phyloP scores from a whole-genome alignment of 805 yeast genomes.

The Kluyveromyces siamensis region DNA sequence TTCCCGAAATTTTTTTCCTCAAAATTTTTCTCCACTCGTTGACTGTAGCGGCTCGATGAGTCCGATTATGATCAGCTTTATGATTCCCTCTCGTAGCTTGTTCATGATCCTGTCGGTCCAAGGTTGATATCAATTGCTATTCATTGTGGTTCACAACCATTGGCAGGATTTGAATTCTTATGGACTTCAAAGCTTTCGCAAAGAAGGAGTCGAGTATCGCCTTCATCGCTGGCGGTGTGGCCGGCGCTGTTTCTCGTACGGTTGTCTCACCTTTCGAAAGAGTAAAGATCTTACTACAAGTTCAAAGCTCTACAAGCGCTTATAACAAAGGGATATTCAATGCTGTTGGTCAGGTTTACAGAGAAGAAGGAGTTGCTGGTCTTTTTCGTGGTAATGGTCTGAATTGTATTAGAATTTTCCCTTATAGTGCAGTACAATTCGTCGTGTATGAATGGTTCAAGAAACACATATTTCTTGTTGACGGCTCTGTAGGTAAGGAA shows the following conservation, averaged over 20 bases:
- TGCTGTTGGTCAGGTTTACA: constrained; percentile 70
- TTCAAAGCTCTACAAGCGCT: constrained; percentile 46
- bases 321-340: constrained; percentile 63
- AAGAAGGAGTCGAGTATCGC: constrained; percentile 26
- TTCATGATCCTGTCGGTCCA: too few relatives aligned
- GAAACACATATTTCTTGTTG: constrained; percentile 28
- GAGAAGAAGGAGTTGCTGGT: constrained; percentile 88
- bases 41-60: too few relatives aligned
- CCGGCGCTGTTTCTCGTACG: constrained; percentile 78
- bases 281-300: constrained; percentile 83
- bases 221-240: constrained; percentile 64
- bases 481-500: constrained; percentile 17
- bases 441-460: constrained; percentile 67
- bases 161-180: background rate
- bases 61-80: too few relatives aligned
- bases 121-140: too few relatives aligned
- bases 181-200: constrained; percentile 8
- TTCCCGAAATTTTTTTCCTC: background rate
- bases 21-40: background rate
- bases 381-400: constrained; percentile 84
- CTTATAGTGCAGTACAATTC: constrained; percentile 92
- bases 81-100: too few relatives aligned
- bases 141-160: too few relatives aligned
- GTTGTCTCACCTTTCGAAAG: constrained; percentile 93
- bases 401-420: constrained; percentile 84